phyloP scores from a whole-genome alignment of 2,329 filamentous ascomycete genomes.

The Penicillium sp. region DNA sequence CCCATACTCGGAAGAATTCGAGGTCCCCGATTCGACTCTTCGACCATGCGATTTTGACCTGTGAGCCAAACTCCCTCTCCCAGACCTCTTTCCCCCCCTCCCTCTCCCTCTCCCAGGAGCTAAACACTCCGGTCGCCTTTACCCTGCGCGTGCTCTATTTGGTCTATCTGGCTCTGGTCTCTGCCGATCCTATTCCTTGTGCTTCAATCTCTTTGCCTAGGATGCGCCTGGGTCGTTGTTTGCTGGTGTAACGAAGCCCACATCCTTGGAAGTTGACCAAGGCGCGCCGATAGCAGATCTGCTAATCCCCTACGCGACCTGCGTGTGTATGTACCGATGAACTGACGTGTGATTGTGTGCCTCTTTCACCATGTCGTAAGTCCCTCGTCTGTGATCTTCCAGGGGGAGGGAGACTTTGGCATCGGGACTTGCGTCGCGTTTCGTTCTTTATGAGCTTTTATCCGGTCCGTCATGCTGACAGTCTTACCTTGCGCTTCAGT shows the following conservation, averaged over 20 bases:
- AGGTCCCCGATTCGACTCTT: slow-evolving; percentile 27
- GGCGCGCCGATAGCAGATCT: slow-evolving; percentile 33
- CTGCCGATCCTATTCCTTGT: not conserved
- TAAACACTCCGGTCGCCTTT: slow-evolving; percentile 5
- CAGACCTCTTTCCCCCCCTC: not conserved
- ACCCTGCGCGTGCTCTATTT: slow-evolving; percentile 9
- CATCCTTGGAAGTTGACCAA: slow-evolving; percentile 32
- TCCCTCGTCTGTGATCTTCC: slow-evolving; percentile 30
- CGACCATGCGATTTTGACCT: slow-evolving; percentile 30
- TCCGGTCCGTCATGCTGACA: slow-evolving; percentile 9
- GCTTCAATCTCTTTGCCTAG: slow-evolving; percentile 24
- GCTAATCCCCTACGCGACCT: slow-evolving; percentile 33
- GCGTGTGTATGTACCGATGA: slow-evolving; percentile 41
- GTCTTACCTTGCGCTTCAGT: slow-evolving; percentile 19
- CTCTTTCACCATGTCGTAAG: slow-evolving; percentile 43
- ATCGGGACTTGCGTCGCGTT: slow-evolving; percentile 10
- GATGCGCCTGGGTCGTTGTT: slow-evolving; percentile 40
- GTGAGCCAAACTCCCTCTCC: slow-evolving; percentile 17
- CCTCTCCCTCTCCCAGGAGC: slow-evolving; percentile 5
- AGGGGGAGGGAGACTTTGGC: slow-evolving; percentile 23
- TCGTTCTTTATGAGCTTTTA: slow-evolving; percentile 6
- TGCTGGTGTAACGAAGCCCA: slow-evolving; percentile 35
- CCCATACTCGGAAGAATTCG: slow-evolving; percentile 29
- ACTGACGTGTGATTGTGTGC: slow-evolving; percentile 36
- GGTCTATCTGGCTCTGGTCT: slow-evolving; percentile 17